A percentile compares a stretch with the other conserved stretches of the same genome.
Evolutionary conservation across 148 eudicot genomes (phyloP).

Genomic region (Amaranthus hypochondriacus): DNA sequence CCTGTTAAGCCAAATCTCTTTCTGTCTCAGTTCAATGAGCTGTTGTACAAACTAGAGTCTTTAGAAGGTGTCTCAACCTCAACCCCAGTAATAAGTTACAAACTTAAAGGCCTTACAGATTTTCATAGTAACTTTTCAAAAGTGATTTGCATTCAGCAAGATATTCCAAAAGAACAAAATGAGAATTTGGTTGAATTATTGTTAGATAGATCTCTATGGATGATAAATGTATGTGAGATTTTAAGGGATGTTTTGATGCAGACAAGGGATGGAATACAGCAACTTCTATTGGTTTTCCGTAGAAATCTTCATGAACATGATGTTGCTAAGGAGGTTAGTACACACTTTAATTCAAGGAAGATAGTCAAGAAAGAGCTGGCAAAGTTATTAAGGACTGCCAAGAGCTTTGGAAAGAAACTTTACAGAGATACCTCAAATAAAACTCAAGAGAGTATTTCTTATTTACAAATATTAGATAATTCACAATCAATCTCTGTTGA

Average conservation of each 20-base stretch:
- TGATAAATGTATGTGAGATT: slow-evolving; percentile 26
- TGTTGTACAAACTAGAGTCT: neutral
- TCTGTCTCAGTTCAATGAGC: slow-evolving; percentile 2
- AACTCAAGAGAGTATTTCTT: neutral
- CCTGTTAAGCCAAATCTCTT: neutral
- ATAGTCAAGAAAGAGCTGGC: slow-evolving; percentile 10
- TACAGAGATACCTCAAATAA: neutral
- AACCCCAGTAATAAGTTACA: neutral
- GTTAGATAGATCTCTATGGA: slow-evolving; percentile 25
- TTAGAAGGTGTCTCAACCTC: slow-evolving; percentile 4
- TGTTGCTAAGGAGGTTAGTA: neutral
- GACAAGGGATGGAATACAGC: slow-evolving; percentile 18
- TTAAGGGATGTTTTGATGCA: slow-evolving; percentile 24
- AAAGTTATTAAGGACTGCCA: slow-evolving; percentile 11
- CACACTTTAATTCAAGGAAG: slow-evolving; percentile 22
- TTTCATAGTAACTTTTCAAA: neutral
- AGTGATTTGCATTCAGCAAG: neutral
- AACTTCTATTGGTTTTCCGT: slow-evolving; percentile 21
- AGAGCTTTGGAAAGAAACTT: neutral
- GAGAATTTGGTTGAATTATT: neutral
- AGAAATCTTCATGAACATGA: slow-evolving; percentile 13
- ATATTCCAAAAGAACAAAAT: slow-evolving; percentile 1
- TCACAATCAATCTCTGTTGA: slow-evolving; percentile 19
- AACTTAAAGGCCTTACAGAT: slow-evolving; percentile 5
- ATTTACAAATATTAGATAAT: slow-evolving; percentile 9